phyloP scores from a whole-genome alignment of 1,139 yeast species.

The Kluyveromyces marxianus region DNA sequence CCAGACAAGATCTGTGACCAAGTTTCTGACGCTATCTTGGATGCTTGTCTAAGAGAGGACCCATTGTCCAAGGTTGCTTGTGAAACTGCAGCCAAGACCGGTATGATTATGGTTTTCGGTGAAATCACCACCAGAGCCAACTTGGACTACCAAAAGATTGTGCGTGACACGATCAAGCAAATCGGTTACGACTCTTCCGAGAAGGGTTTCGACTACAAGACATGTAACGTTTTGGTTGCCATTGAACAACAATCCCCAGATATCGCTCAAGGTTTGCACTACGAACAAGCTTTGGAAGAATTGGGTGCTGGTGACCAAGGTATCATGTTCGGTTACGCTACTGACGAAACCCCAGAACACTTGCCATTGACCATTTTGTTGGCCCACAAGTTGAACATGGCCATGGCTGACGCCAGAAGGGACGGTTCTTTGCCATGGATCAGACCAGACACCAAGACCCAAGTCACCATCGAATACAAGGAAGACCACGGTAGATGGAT shows the following conservation, averaged over 20 bases:
- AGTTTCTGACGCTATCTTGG: slow-evolving; percentile 96
- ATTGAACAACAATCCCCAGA: slow-evolving; percentile 99
- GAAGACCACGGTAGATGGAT: slow-evolving; percentile 91
- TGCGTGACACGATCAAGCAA: slow-evolving; percentile 97
- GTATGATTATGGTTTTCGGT: slow-evolving; percentile 98
- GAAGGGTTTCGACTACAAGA: slow-evolving; percentile 98
- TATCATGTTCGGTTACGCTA: slow-evolving; percentile 99
- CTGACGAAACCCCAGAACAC: slow-evolving; percentile 97
- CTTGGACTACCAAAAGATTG: slow-evolving; percentile 91
- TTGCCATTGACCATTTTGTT: slow-evolving; percentile 91
- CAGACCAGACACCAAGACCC: slow-evolving; percentile 99
- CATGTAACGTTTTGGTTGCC: slow-evolving; percentile 98
- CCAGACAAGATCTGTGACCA: slow-evolving; percentile 99
- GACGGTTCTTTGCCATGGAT: slow-evolving; percentile 90
- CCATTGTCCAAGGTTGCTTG: slow-evolving; percentile 98
- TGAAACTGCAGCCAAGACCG: slow-evolving; percentile 98
- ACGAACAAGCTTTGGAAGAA: slow-evolving; percentile 92
- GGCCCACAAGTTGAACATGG: slow-evolving; percentile 94
- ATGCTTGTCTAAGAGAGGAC: slow-evolving; percentile 92
- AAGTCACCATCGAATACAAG: slow-evolving; percentile 94
- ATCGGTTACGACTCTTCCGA: slow-evolving; percentile 95
- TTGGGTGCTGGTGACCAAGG: slow-evolving; percentile 99
- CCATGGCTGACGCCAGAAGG: slow-evolving; percentile 96
- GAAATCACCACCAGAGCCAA: slow-evolving; percentile 96
- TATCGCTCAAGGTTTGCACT: slow-evolving; percentile 98